phyloP scores from a whole-genome alignment of 1,139 yeast genomes.

The Suhomyces guaymorum region DNA sequence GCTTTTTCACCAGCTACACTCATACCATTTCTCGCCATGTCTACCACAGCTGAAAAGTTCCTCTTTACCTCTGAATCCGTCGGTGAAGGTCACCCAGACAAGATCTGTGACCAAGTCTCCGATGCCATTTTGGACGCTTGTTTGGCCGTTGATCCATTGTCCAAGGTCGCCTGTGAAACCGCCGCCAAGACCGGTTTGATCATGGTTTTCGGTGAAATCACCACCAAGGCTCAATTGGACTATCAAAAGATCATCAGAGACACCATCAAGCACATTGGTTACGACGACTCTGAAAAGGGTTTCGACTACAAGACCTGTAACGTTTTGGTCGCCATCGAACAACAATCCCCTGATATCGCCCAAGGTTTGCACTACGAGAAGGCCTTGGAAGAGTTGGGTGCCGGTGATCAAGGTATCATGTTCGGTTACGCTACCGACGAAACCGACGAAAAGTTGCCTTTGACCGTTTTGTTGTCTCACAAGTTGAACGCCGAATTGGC shows the following conservation, averaged over 20 bases:
- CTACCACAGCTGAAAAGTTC: slow-evolving; percentile 44
- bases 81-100: slow-evolving; percentile 99
- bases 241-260: slow-evolving; percentile 97
- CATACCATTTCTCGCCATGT: slow-evolving; percentile 8
- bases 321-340: slow-evolving; percentile 98
- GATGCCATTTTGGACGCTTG: slow-evolving; percentile 99
- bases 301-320: slow-evolving; percentile 99
- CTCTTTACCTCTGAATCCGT: slow-evolving; percentile 95
- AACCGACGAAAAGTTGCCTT: slow-evolving; percentile 95
- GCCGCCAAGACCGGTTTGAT: slow-evolving; percentile 99
- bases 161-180: slow-evolving; percentile 99
- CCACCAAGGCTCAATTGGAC: slow-evolving; percentile 93
- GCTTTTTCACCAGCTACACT: background rate
- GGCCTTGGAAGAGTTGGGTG: slow-evolving; percentile 97
- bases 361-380: slow-evolving; percentile 98
- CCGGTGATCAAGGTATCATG: slow-evolving; percentile 99
- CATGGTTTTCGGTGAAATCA: slow-evolving; percentile 98
- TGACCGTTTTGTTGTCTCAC: slow-evolving; percentile 92
- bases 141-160: slow-evolving; percentile 90
- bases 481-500: slow-evolving; percentile 96
- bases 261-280: slow-evolving; percentile 97
- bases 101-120: slow-evolving; percentile 98
- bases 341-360: slow-evolving; percentile 98
- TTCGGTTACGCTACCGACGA: slow-evolving; percentile 99
- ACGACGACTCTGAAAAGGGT: slow-evolving; percentile 94